Base-by-base conservation (phyloP, 2,329 filamentous ascomycete species). In the Diaporthe ilicicola region DNA sequence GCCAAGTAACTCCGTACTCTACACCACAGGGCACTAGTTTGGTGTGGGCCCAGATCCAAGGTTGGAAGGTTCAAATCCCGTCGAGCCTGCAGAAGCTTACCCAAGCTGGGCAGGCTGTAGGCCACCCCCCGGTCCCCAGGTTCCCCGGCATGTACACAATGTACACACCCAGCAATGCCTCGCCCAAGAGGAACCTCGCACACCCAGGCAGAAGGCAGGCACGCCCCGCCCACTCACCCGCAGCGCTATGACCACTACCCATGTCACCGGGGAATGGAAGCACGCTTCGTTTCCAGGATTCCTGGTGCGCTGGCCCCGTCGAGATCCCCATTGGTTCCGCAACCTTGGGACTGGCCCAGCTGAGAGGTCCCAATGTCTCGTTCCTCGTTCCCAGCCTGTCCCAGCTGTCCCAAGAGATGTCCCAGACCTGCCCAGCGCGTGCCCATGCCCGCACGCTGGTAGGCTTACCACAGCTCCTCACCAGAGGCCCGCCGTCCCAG, bases 271-370 rank as follows among this genome's bases (percentile, higher is more conserved):
- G 59, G 59, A 64, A 64, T 64, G 59, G 59, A 64, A 64, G 42
- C 59, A 64, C 29, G 59, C 59, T 64, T 64, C 29, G 59, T 44
- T 64, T 64, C 42, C 59, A 64, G 59, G 59, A 44, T 50, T 64
- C 44, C 37, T 37, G 27, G 12, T 50, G 27, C n/a, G n/a, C 42
- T 62, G 59, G 59, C 19, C 29, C 42, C 29, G 32, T 48, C 22
- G 42, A 50, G 65, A 68, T 50, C 42, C 53, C 44, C 22, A 68
- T 68, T 68, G 65, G 65, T 68, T 56, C 65, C 65, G 65, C 42
- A 42, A 68, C 65, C 65, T 68, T 68, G 65, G 65, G 65, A 68
- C 65, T 27, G 65, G 65, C 65, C 65, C 65, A 68, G 65, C 65
- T 68, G 65, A 68, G 65, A 64, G 59, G 59, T 64, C 59, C 59